These are phyloP conservation scores for Emiliania huxleyi DNA, from an alignment of 78 protist genomes.

Conservation along the genomic window DNA sequence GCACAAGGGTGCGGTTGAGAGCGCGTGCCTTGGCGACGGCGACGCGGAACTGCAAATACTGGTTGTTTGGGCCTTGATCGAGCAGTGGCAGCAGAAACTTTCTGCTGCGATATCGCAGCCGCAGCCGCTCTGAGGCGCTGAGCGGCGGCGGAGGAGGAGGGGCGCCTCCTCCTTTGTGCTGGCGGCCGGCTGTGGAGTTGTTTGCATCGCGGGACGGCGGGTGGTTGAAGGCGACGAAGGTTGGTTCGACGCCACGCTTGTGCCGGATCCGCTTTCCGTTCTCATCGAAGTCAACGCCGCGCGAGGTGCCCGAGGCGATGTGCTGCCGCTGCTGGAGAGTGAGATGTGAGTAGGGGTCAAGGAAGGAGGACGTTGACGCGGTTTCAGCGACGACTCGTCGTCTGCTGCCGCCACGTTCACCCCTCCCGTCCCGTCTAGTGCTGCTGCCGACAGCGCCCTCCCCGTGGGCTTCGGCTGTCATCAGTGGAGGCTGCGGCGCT, in stretches of 20 bases:
- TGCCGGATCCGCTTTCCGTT: background rate
- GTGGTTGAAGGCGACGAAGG: background rate
- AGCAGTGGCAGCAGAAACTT: constrained; percentile 12
- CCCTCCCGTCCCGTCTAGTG: too few relatives aligned
- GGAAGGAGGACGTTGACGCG: background rate
- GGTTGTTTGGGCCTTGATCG: constrained; percentile 17
- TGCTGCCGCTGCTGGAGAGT: background rate
- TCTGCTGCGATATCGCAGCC: background rate
- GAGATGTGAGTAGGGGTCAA: background rate
- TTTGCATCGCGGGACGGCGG: background rate
- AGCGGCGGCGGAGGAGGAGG: background rate
- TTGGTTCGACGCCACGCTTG: background rate
- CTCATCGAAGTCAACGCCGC: background rate
- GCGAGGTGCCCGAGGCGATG: background rate
- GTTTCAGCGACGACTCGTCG: too few relatives aligned
- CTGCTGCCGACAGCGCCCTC: too few relatives aligned
- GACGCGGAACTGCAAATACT: background rate
- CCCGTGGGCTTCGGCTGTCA: too few relatives aligned
- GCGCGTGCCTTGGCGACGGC: background rate
- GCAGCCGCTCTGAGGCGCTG: background rate
- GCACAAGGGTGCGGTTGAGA: background rate
- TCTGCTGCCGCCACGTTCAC: too few relatives aligned
- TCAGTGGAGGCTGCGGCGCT: too few relatives aligned
- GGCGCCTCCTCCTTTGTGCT: too few relatives aligned
- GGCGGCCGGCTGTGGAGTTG: background rate